Evolutionary conservation across 2,329 filamentous ascomycete genomes (phyloP).

Genomic region (Septoria linicola): DNA sequence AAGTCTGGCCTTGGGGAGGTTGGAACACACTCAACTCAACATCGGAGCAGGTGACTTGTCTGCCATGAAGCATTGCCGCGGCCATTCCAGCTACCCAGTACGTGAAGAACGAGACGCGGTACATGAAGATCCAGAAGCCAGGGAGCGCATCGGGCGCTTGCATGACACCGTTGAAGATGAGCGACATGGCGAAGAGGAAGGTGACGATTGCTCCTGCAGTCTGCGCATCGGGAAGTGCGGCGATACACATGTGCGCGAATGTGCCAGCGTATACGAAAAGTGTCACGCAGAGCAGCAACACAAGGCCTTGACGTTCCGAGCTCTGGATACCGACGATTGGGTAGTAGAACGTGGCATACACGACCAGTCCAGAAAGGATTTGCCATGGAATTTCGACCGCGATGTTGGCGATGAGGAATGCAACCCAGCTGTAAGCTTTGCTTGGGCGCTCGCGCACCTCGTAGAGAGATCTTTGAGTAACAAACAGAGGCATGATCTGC

Average conservation of each 20-base stretch:
- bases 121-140: constrained; percentile 78
- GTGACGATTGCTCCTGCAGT: constrained; percentile 62
- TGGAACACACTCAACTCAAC: constrained; percentile 46
- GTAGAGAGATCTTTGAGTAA: constrained; percentile 59
- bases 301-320: constrained; percentile 60
- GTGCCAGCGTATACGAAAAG: constrained; percentile 71
- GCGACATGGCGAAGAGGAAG: constrained; percentile 47
- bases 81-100: constrained; percentile 55
- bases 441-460: constrained; percentile 61
- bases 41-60: constrained; percentile 49
- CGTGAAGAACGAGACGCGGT: constrained; percentile 64
- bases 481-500: constrained; percentile 61
- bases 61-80: constrained; percentile 44
- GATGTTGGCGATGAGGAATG: constrained; percentile 70
- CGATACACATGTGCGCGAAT: constrained; percentile 72
- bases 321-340: constrained; percentile 42
- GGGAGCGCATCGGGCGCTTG: constrained; percentile 60
- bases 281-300: constrained; percentile 63
- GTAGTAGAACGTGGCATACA: constrained; percentile 69
- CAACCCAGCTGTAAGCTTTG: constrained; percentile 73
- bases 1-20: constrained; percentile 44
- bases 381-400: constrained; percentile 70
- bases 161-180: constrained; percentile 58
- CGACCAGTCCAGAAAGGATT: constrained; percentile 60
- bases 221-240: constrained; percentile 66